phyloP scores from a whole-genome alignment of 306 rosid species.

The Cercis canadensis region DNA sequence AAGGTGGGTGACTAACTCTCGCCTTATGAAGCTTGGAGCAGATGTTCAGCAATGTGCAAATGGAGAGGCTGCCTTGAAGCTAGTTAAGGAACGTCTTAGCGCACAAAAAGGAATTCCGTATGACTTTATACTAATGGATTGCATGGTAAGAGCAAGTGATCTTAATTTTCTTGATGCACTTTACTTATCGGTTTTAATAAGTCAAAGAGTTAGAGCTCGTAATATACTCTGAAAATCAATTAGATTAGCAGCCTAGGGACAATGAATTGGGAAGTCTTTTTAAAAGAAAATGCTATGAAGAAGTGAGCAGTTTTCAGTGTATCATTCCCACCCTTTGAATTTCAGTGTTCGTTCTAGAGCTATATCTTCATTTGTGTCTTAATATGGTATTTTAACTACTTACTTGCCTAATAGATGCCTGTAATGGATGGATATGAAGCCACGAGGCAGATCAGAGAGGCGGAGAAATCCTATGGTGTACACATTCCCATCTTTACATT shows the following conservation, averaged over 20 bases:
- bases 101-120: background rate
- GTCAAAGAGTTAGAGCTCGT: no score
- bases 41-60: slow-evolving; percentile 12
- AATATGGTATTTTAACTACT: no score
- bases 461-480: background rate
- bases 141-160: slow-evolving; percentile 1
- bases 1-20: background rate
- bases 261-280: no score
- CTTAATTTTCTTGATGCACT: background rate
- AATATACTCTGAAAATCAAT: no score
- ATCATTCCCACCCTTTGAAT: no score
- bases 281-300: no score
- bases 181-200: no score
- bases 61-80: slow-evolving; percentile 10
- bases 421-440: slow-evolving; percentile 23
- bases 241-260: no score
- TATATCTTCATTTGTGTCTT: no score
- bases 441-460: background rate
- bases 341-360: no score
- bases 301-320: background rate
- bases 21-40: background rate
- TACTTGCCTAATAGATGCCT: no score
- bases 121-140: slow-evolving; percentile 24
- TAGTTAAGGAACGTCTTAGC: background rate
- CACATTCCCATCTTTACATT: slow-evolving; percentile 9